Conservation (phyloP, 495 filamentous ascomycete species). For the Mytilinidion resinicola region DNA sequence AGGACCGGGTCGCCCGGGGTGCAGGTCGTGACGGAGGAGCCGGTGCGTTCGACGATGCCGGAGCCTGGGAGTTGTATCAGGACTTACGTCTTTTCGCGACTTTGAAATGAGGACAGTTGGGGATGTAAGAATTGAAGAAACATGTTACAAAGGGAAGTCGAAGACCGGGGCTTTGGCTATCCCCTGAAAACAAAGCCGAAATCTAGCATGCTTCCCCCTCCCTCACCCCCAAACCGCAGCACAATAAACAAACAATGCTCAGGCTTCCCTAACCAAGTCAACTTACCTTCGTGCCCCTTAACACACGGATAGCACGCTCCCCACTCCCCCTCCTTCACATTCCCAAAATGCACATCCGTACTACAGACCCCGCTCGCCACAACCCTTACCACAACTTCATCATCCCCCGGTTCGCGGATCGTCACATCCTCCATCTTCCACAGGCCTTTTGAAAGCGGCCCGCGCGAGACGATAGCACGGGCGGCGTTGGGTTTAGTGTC, state of each 20-base stretch:
- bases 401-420: constrained; percentile 19
- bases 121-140: no score
- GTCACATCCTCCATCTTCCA: constrained; percentile 31
- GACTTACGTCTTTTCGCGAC: no score
- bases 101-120: no score
- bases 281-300: not conserved
- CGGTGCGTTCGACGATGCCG: not conserved
- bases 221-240: no score
- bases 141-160: no score
- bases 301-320: not conserved
- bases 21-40: not conserved
- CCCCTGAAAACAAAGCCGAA: no score
- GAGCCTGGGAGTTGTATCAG: not conserved
- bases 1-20: not conserved
- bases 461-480: constrained; percentile 29
- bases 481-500: not conserved
- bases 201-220: no score
- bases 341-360: constrained; percentile 2
- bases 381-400: constrained; percentile 30
- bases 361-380: constrained; percentile 20
- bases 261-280: no score
- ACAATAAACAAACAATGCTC: no score
- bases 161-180: no score
- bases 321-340: not conserved
- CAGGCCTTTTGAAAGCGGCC: constrained; percentile 24